These are phyloP conservation scores for Biscutella laevigata DNA, from an alignment of 441 rosid species.

Conservation along the genomic window DNA sequence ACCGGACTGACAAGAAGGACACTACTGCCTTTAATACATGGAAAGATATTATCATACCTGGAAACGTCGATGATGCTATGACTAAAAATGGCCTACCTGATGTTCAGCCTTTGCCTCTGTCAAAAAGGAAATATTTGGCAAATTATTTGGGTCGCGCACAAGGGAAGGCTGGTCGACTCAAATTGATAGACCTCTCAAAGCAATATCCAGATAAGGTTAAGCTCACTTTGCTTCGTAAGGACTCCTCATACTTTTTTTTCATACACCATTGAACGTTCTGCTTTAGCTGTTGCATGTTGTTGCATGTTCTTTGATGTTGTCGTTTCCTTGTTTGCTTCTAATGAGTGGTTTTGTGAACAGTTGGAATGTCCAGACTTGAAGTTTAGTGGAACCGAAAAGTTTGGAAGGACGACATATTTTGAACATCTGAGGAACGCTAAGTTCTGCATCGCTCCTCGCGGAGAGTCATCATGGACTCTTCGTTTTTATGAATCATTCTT, in stretches of 20 bases:
- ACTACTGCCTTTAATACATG: slow-evolving; percentile 73
- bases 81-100: slow-evolving; percentile 35
- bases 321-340: not conserved
- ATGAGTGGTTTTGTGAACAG: slow-evolving; percentile 35
- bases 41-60: slow-evolving; percentile 82
- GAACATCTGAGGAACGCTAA: slow-evolving; percentile 81
- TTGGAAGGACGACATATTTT: slow-evolving; percentile 74
- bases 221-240: not conserved
- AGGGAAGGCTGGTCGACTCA: slow-evolving; percentile 78
- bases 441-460: slow-evolving; percentile 95
- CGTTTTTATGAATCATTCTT: slow-evolving; percentile 87
- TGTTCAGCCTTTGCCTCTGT: slow-evolving; percentile 68
- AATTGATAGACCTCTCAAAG: slow-evolving; percentile 68
- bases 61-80: slow-evolving; percentile 70
- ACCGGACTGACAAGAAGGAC: slow-evolving; percentile 86
- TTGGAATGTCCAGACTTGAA: slow-evolving; percentile 92
- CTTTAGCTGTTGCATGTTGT: too few species aligned
- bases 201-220: slow-evolving; percentile 77
- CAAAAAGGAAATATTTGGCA: slow-evolving; percentile 69
- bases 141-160: slow-evolving; percentile 92
- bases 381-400: slow-evolving; percentile 72
- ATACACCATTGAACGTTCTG: not conserved
- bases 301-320: not conserved
- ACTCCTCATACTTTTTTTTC: not conserved
- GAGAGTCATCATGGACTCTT: slow-evolving; percentile 97